Conservation (phyloP, 2,329 filamentous ascomycete species). For the Diaporthe destruens region DNA sequence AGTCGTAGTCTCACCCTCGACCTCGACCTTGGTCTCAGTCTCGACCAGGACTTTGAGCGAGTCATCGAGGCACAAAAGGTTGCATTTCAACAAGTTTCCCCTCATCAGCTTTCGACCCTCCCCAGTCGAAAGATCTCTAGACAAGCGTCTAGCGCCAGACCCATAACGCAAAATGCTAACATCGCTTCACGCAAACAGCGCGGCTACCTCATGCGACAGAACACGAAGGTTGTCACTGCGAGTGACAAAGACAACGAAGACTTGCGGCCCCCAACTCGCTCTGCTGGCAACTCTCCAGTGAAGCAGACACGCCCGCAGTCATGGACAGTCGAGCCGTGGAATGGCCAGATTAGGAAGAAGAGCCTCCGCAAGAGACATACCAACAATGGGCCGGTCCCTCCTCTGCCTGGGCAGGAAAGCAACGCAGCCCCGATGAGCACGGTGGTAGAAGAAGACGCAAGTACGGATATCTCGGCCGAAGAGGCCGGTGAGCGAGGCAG, state of each 20-base stretch:
- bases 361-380: conserved; percentile 71
- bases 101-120: conserved; percentile 34
- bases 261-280: conserved; percentile 63
- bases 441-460: conserved; percentile 76
- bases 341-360: conserved; percentile 78
- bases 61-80: conserved; percentile 99
- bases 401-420: conserved; percentile 88
- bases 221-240: conserved; percentile 96
- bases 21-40: conserved; percentile 85
- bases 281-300: conserved; percentile 75
- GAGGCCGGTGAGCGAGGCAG: conserved; percentile 90
- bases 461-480: conserved; percentile 69
- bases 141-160: conserved; percentile 59
- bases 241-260: conserved; percentile 78
- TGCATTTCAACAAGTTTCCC: conserved; percentile 60
- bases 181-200: conserved; percentile 78
- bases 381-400: conserved; percentile 77
- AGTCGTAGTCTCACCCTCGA: conserved; percentile 86
- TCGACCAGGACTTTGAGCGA: conserved; percentile 93
- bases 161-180: conserved; percentile 65
- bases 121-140: conserved; percentile 47
- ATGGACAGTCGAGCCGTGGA: conserved; percentile 98
- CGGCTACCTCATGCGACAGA: conserved; percentile 98
- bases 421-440: conserved; percentile 76
- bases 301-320: conserved; percentile 88